These are phyloP conservation scores for Purpureocillium takamizusanense DNA, from an alignment of 2,329 filamentous ascomycete species.

Conservation along the genomic window DNA sequence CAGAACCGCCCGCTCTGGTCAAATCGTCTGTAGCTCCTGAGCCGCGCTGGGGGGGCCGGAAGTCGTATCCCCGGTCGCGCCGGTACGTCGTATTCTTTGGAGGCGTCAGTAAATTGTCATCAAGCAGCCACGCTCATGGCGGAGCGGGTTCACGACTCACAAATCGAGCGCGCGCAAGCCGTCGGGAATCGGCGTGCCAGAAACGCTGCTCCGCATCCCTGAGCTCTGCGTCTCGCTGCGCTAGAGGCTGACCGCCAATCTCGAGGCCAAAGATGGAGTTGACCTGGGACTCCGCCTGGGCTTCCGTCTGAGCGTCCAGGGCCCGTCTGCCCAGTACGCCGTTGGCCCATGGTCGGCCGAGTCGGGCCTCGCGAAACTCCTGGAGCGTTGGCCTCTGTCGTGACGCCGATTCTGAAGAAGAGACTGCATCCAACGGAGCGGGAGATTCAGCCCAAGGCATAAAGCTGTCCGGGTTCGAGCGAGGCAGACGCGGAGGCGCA, in stretches of 20 bases:
- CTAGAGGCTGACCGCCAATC: not conserved
- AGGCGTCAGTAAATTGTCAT: no score
- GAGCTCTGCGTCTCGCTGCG: not conserved
- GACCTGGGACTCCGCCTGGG: slow-evolving; percentile 2
- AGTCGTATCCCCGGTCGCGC: no score
- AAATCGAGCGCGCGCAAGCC: slow-evolving; percentile 1
- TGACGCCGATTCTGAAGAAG: not conserved
- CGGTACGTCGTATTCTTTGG: no score
- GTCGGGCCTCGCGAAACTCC: slow-evolving; percentile 5
- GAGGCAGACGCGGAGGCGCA: slow-evolving; percentile 13
- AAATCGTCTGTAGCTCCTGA: no score
- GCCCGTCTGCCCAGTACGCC: not conserved
- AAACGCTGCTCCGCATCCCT: slow-evolving; percentile 1
- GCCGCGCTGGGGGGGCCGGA: no score
- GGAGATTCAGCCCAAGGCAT: slow-evolving; percentile 14
- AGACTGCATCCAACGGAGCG: slow-evolving; percentile 3
- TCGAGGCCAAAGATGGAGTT: slow-evolving; percentile 1
- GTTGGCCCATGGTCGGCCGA: not conserved
- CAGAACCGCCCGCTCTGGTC: no score
- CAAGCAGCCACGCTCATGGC: no score
- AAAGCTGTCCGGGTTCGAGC: slow-evolving; percentile 7
- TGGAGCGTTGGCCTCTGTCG: slow-evolving; percentile 1
- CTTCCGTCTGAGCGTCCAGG: not conserved
- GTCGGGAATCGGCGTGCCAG: not conserved
- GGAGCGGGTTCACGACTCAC: slow-evolving; percentile 1